Percentiles rank a stretch among this genome's conserved stretches.
These are phyloP conservation scores for Cercospora sesami DNA, from an alignment of 2,329 filamentous ascomycete species.

Conservation along the genomic window DNA sequence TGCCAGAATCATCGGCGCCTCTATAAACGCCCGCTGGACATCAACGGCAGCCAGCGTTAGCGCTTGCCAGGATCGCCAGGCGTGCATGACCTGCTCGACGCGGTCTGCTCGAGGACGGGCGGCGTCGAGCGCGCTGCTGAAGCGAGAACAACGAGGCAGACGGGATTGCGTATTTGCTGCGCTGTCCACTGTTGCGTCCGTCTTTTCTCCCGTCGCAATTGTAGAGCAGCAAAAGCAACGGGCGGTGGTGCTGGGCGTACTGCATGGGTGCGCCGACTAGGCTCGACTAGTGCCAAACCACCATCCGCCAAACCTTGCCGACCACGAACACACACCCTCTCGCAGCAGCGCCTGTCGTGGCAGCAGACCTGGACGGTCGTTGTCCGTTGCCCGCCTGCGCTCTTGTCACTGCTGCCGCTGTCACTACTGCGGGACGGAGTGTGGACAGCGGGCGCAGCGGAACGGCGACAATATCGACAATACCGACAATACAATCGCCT, in stretches of 20 bases:
- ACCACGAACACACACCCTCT: background rate
- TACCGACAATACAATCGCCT: background rate
- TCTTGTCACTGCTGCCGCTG: background rate
- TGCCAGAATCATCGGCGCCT: background rate
- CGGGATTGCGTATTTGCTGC: background rate
- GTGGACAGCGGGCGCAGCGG: background rate
- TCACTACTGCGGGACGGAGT: constrained; percentile 4
- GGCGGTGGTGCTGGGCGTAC: background rate
- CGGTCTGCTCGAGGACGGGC: background rate
- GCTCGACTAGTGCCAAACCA: constrained; percentile 3
- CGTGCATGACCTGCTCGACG: background rate
- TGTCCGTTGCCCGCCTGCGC: background rate
- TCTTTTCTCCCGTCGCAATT: background rate
- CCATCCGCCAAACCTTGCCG: constrained; percentile 5
- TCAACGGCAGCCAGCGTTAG: background rate
- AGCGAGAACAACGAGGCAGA: background rate
- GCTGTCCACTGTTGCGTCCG: background rate
- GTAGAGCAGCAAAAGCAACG: background rate
- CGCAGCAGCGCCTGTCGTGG: background rate
- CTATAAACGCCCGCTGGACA: background rate
- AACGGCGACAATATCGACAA: background rate
- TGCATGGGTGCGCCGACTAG: constrained; percentile 1
- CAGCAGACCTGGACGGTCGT: constrained; percentile 1
- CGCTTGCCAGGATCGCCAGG: background rate
- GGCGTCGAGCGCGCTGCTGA: background rate